Evolutionary conservation across 2,329 filamentous ascomycete genomes (phyloP).

Genomic region (Polytolypa hystricis): DNA sequence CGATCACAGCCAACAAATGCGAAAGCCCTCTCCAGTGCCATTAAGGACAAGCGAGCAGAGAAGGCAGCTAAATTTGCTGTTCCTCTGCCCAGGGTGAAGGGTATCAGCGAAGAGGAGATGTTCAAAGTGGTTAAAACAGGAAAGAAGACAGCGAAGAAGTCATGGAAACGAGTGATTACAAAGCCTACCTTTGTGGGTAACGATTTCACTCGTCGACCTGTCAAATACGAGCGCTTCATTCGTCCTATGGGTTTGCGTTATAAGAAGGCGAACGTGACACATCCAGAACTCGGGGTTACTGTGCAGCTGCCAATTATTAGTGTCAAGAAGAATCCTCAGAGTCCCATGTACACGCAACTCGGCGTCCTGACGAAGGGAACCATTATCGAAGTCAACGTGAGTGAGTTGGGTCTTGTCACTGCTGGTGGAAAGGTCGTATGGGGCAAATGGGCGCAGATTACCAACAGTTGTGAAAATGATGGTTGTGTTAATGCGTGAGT

Average conservation of each 20-base stretch:
- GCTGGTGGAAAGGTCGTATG: conserved; percentile 87
- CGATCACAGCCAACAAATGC: conserved; percentile 57
- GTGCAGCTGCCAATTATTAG: conserved; percentile 72
- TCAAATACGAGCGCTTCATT: conserved; percentile 64
- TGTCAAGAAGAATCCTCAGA: conserved; percentile 79
- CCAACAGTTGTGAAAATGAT: conserved; percentile 45
- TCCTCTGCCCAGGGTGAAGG: conserved; percentile 84
- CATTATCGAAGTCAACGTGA: conserved; percentile 84
- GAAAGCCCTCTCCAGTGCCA: conserved; percentile 68
- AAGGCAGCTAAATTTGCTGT: conserved; percentile 91
- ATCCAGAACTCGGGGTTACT: conserved; percentile 74
- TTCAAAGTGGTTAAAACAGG: conserved; percentile 95
- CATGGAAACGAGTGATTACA: conserved; percentile 54
- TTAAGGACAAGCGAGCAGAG: conserved; percentile 91
- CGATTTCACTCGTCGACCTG: conserved; percentile 79
- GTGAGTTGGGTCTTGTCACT: conserved; percentile 81
- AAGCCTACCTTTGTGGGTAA: conserved; percentile 83
- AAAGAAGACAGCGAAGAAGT: conserved; percentile 85
- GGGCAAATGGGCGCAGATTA: conserved; percentile 71
- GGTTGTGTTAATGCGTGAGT: conserved; percentile 49
- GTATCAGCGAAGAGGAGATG: conserved; percentile 93
- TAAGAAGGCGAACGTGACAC: conserved; percentile 64
- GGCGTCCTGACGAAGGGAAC: conserved; percentile 82
- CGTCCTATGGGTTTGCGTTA: conserved; percentile 67
- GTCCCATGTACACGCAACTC: conserved; percentile 82